These are phyloP conservation scores for Erythrobasidium hasegawianum DNA, from an alignment of 1,284 basidiomycete genomes.

Conservation along the genomic window DNA sequence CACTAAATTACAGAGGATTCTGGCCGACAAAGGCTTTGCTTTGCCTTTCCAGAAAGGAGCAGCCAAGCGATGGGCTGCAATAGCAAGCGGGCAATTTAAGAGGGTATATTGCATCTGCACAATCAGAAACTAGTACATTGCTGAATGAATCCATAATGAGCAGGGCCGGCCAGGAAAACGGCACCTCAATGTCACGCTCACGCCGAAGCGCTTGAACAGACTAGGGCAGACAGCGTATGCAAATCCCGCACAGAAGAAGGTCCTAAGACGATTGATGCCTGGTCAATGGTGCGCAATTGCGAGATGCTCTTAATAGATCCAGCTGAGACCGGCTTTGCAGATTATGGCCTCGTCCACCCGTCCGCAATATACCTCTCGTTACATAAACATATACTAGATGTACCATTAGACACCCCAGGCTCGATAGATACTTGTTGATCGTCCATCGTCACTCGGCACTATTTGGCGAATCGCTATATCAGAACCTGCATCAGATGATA, in stretches of 20 bases:
- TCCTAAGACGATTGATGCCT: constrained; percentile 16
- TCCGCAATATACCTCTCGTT: too few relatives aligned
- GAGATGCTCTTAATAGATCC: too few relatives aligned
- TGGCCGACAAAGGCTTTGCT: neutral
- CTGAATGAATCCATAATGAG: neutral
- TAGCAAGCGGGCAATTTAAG: constrained; percentile 31
- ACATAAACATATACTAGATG: too few relatives aligned
- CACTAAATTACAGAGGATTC: too few relatives aligned
- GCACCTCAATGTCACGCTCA: constrained; percentile 32
- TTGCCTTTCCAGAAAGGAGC: constrained; percentile 30
- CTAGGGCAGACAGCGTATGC: constrained; percentile 32
- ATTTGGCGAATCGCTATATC: constrained; percentile 1
- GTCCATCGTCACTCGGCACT: neutral
- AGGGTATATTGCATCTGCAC: constrained; percentile 8
- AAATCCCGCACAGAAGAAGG: constrained; percentile 16
- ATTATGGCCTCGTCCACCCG: too few relatives aligned
- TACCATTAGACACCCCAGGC: too few relatives aligned
- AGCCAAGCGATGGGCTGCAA: constrained; percentile 28
- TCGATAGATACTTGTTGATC: too few relatives aligned
- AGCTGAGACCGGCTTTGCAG: too few relatives aligned
- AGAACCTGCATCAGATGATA: neutral
- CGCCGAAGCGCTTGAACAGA: constrained; percentile 15
- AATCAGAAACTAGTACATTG: neutral
- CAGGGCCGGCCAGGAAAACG: constrained; percentile 32
- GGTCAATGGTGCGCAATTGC: constrained; percentile 9